phyloP scores from a whole-genome alignment of 768 basidiomycete species.

The Mycena vitilis region DNA sequence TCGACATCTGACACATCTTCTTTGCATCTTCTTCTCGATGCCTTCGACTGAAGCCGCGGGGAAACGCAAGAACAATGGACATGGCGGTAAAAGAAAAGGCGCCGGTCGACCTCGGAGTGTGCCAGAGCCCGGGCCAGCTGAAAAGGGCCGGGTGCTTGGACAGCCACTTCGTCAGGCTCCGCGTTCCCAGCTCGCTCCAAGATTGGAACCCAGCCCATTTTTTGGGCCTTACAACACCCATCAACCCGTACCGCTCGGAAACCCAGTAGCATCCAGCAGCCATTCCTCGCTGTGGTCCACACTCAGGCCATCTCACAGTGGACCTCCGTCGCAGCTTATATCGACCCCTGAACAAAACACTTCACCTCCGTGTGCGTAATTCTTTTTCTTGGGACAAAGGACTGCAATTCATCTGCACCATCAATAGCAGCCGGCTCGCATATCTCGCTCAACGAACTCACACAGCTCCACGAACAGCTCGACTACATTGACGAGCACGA shows the following conservation, averaged over 20 bases:
- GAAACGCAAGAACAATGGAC: background rate
- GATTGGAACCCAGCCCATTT: background rate
- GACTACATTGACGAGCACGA: constrained; percentile 17
- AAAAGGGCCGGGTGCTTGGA: background rate
- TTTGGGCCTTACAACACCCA: background rate
- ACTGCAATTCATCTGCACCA: background rate
- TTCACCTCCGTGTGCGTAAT: too few relatives aligned
- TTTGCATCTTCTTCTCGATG: too few relatives aligned
- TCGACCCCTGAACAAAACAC: too few relatives aligned
- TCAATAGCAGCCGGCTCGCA: background rate
- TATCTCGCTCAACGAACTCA: background rate
- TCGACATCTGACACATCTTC: background rate
- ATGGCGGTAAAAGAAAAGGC: background rate
- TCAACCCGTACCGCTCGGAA: background rate
- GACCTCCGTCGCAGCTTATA: too few relatives aligned
- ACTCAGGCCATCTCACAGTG: too few relatives aligned
- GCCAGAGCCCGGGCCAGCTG: background rate
- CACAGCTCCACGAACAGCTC: constrained; percentile 8
- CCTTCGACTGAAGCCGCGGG: background rate
- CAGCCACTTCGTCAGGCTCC: background rate
- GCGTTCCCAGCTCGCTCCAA: background rate
- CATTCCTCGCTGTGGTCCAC: too few relatives aligned
- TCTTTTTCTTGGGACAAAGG: too few relatives aligned
- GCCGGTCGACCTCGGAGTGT: background rate
- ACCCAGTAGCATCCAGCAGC: too few relatives aligned